Evolutionary conservation across 495 filamentous ascomycete species (phyloP).

Genomic region (Lasiosphaeria hispida): DNA sequence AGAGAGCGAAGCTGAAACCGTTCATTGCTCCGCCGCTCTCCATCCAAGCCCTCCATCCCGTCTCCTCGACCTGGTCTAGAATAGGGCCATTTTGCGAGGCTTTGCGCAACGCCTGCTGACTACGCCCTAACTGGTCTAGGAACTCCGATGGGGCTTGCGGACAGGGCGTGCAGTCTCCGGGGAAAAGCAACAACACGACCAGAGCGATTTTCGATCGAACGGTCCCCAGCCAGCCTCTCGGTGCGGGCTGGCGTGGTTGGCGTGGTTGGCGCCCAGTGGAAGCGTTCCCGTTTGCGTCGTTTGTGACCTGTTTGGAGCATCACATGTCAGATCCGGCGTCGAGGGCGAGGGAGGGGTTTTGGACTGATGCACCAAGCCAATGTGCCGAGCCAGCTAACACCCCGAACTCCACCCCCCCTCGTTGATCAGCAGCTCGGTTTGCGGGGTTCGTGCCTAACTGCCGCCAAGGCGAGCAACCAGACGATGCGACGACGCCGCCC

Average conservation of each 20-base stretch:
- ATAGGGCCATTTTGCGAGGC: neutral
- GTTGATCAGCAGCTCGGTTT: too few relatives aligned
- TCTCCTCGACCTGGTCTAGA: neutral
- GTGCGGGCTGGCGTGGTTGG: neutral
- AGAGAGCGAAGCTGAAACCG: constrained; percentile 7
- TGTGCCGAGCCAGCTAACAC: too few relatives aligned
- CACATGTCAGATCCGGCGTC: constrained; percentile 7
- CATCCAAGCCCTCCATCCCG: neutral
- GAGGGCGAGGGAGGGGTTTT: too few relatives aligned
- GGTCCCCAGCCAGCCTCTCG: neutral
- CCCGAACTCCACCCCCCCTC: neutral
- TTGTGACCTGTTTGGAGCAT: constrained; percentile 2
- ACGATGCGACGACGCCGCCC: constrained; percentile 2
- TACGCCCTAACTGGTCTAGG: constrained; percentile 3
- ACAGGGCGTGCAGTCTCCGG: neutral
- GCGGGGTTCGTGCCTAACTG: too few relatives aligned
- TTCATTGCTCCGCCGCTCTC: neutral
- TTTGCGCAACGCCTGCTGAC: constrained; percentile 1
- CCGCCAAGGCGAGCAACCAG: neutral
- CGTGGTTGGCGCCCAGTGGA: neutral
- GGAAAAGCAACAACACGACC: neutral
- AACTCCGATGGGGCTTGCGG: constrained; percentile 7
- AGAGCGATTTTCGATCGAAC: neutral
- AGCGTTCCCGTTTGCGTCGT: constrained; percentile 5
- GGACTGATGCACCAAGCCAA: too few relatives aligned